Base-by-base conservation (phyloP, 495 filamentous ascomycete genomes). In the Rostrohypoxylon terebratum region DNA sequence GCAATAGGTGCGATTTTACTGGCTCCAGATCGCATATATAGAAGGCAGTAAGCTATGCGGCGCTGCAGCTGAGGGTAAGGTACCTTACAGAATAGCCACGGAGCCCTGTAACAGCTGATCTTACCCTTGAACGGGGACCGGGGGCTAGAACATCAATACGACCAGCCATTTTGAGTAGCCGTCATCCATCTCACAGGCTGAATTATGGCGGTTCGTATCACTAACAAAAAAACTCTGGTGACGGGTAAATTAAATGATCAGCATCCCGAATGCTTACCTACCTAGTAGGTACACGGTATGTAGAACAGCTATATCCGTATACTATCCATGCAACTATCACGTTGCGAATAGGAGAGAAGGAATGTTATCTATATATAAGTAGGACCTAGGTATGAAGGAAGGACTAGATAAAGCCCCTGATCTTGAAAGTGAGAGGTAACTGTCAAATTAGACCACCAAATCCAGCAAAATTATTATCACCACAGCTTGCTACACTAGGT, bases 191-290 rank as follows among this genome's bases (percentile, higher is more conserved):
- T 36, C 34, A 59, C 23, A 59, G 58, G 66, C 61, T 47, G 33
- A 63, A 53, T 63, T 25, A 48, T 53, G n/a, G 28, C 31, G 18
- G 6, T 57, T 58, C 55, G 31, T 21, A 21, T 40, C 38, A 50
- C 20, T 14, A 33, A 38, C n/a, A 9, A 51, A 23, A 48, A 65
- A 31, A 34, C 18, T 47, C 21, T 59, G 13, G 61, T 50, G 10
- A n/a, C 48, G 71, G 65, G 48, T 62, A 73, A 66, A 73, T 69
- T 61, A 69, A 62, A 45, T n/a, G 61, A 66, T 59, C 65, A 61
- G 55, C 59, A 63, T 48, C 25, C 9, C 33, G 23, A n/a, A 61
- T 34, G 40, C 65, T 50, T 64, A 57, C 55, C 18, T 48, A n/a
- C n/a, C n/a, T n/a, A n/a, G n/a, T n/a, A 44, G 14, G 16, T 54